phyloP scores from a whole-genome alignment of 2,329 filamentous ascomycete species.

The Fusarium kyushuense region DNA sequence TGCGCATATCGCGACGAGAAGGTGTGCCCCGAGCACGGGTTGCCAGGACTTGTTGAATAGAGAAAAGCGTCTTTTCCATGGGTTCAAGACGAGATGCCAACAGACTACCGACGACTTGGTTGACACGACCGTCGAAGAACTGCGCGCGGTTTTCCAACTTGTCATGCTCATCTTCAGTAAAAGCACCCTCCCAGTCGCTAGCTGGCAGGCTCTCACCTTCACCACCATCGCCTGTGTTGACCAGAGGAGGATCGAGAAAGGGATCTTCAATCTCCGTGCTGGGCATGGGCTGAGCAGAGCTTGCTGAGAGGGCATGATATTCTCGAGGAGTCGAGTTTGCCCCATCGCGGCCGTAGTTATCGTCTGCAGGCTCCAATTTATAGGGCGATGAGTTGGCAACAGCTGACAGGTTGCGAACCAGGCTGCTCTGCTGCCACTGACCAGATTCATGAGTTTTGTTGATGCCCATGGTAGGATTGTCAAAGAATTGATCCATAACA shows the following conservation, averaged over 20 bases:
- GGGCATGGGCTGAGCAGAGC: slow-evolving; percentile 59
- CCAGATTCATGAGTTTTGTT: slow-evolving; percentile 69
- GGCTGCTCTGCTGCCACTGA: slow-evolving; percentile 54
- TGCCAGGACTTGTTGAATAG: slow-evolving; percentile 78
- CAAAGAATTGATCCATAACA: slow-evolving; percentile 86
- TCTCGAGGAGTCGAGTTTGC: slow-evolving; percentile 78
- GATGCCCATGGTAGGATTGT: slow-evolving; percentile 78
- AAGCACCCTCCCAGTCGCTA: slow-evolving; percentile 92
- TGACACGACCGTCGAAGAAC: slow-evolving; percentile 93
- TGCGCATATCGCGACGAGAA: slow-evolving; percentile 70
- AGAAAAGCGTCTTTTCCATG: slow-evolving; percentile 80
- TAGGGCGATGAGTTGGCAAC: slow-evolving; percentile 63
- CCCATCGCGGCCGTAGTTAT: slow-evolving; percentile 73
- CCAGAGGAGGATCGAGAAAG: slow-evolving; percentile 66
- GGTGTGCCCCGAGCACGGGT: slow-evolving; percentile 66
- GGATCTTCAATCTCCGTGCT: slow-evolving; percentile 72
- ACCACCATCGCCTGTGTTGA: slow-evolving; percentile 64
- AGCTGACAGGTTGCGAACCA: slow-evolving; percentile 43
- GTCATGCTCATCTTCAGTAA: slow-evolving; percentile 84
- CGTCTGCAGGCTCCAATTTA: slow-evolving; percentile 62
- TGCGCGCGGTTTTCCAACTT: slow-evolving; percentile 84
- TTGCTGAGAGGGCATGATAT: slow-evolving; percentile 61
- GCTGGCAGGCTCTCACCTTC: slow-evolving; percentile 69
- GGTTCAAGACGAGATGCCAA: slow-evolving; percentile 83
- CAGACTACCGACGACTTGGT: slow-evolving; percentile 83